These are phyloP conservation scores for Gynostemma pentaphyllum DNA, from an alignment of 306 rosid genomes.

Conservation along the genomic window DNA sequence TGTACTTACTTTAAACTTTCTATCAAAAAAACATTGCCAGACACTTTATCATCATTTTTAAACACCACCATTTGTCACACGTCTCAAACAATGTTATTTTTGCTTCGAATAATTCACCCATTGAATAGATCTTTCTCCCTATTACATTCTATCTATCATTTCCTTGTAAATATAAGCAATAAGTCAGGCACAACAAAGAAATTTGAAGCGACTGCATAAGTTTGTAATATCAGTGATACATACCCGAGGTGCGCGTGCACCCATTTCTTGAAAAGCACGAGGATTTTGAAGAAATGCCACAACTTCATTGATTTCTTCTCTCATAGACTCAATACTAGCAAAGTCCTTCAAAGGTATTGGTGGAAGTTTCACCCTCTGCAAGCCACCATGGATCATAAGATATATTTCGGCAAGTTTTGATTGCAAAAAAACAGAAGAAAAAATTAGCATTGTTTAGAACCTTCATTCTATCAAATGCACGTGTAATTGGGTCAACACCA, in stretches of 20 bases:
- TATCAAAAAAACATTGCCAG: no score
- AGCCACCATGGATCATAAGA: constrained; percentile 22
- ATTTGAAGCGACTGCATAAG: background rate
- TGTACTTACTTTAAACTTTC: no score
- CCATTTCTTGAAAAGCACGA: constrained; percentile 86
- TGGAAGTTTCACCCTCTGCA: constrained; percentile 96
- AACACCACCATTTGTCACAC: no score
- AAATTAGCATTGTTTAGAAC: constrained; percentile 28
- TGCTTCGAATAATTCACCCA: no score
- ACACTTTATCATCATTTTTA: no score
- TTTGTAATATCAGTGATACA: constrained; percentile 14
- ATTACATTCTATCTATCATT: background rate
- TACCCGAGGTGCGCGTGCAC: constrained; percentile 97
- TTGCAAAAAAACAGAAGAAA: constrained; percentile 1
- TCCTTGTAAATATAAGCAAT: background rate
- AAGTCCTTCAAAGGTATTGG: constrained; percentile 83
- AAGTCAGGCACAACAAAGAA: background rate
- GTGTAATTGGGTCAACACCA: constrained; percentile 81
- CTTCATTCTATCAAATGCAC: constrained; percentile 91
- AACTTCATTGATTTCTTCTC: constrained; percentile 92
- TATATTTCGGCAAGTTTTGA: constrained; percentile 12
- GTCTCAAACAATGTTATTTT: no score
- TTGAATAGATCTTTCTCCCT: no score
- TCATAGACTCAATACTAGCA: constrained; percentile 86
- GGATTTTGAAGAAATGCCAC: constrained; percentile 90